phyloP scores from a whole-genome alignment of 768 basidiomycete genomes.

The Mycena olivaceomarginata region DNA sequence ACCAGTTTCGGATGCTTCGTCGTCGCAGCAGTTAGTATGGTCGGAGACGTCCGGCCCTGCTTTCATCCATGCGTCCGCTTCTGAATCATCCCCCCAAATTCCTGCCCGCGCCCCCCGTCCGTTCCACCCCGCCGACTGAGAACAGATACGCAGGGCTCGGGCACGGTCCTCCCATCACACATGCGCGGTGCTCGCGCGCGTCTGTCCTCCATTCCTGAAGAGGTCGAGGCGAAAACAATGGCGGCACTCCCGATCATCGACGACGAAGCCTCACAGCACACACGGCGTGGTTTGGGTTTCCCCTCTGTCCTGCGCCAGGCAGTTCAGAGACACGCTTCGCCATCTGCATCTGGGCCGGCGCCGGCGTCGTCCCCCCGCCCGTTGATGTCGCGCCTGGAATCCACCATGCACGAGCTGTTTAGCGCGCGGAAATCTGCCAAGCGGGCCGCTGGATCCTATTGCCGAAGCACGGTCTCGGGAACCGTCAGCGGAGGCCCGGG shows the following conservation, averaged over 20 bases:
- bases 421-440: conserved; percentile 28
- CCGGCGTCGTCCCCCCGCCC: neutral
- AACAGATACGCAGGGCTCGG: conserved; percentile 18
- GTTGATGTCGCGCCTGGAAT: conserved; percentile 24
- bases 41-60: neutral
- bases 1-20: neutral
- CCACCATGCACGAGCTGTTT: conserved; percentile 28
- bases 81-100: neutral
- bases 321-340: neutral
- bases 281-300: conserved; percentile 12
- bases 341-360: neutral
- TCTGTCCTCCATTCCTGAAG: conserved; percentile 33
- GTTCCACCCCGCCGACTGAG: neutral
- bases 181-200: conserved; percentile 8
- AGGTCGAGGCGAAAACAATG: neutral
- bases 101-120: neutral
- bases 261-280: conserved; percentile 23
- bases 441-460: conserved; percentile 12
- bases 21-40: neutral
- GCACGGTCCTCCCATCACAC: conserved; percentile 20
- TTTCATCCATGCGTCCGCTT: neutral
- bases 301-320: conserved; percentile 15
- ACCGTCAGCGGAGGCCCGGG: conserved; percentile 13
- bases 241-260: neutral
- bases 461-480: conserved; percentile 30